Conservation (phyloP, 2,329 filamentous ascomycete species). For the Neonectria hederae region DNA sequence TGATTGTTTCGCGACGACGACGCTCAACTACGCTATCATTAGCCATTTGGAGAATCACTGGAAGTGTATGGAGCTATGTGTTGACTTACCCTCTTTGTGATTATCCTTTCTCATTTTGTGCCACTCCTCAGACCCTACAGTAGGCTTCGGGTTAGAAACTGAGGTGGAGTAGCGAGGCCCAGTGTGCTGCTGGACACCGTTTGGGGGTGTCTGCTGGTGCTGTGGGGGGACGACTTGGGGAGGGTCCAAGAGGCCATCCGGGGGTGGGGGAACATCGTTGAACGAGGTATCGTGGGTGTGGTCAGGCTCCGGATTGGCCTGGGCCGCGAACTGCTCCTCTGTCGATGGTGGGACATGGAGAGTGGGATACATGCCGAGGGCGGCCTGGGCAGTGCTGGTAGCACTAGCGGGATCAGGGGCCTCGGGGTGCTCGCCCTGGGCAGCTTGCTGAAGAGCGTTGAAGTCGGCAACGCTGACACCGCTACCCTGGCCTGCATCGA, state of each 20-base stretch:
- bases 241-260: conserved; percentile 45
- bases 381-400: conserved; percentile 68
- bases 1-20: conserved; percentile 95
- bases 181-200: conserved; percentile 50
- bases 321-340: conserved; percentile 68
- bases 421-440: conserved; percentile 57
- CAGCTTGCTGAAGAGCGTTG: conserved; percentile 64
- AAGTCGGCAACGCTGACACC: conserved; percentile 64
- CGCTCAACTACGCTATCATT: conserved; percentile 77
- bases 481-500: conserved; percentile 52
- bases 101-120: conserved; percentile 97
- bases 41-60: conserved; percentile 15
- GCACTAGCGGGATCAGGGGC: conserved; percentile 61
- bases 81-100: conserved; percentile 90
- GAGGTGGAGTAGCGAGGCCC: conserved; percentile 49
- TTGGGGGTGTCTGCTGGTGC: conserved; percentile 49
- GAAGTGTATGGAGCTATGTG: background rate
- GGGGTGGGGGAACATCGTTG: conserved; percentile 45
- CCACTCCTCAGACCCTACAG: conserved; percentile 97
- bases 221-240: conserved; percentile 35
- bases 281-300: conserved; percentile 48
- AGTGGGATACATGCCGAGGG: conserved; percentile 68
- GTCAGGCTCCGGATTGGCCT: conserved; percentile 51
- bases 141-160: conserved; percentile 72
- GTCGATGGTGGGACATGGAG: conserved; percentile 66